phyloP scores from a whole-genome alignment of 768 basidiomycete species.

The Trametes maxima region DNA sequence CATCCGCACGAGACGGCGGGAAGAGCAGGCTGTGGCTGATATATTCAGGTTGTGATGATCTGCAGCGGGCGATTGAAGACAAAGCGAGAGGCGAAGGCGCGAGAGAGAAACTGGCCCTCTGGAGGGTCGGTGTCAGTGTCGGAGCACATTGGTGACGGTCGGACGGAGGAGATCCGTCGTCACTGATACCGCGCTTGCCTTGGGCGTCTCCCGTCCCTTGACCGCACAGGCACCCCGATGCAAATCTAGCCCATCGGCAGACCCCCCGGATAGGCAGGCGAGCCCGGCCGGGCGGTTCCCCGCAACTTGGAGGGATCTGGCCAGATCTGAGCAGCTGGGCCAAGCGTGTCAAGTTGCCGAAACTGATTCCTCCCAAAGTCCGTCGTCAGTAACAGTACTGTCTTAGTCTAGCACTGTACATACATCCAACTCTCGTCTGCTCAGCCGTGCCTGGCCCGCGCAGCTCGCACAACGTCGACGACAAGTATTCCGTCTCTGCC shows the following conservation, averaged over 20 bases:
- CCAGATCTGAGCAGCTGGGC: background rate
- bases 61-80: background rate
- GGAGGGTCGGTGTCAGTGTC: background rate
- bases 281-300: background rate
- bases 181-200: background rate
- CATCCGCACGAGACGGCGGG: too few species aligned
- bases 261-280: background rate
- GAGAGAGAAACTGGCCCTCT: background rate
- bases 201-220: background rate
- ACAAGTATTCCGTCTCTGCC: too few species aligned
- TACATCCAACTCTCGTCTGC: too few species aligned
- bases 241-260: background rate
- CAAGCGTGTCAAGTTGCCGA: background rate
- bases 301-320: slow-evolving; percentile 6
- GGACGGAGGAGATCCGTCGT: background rate
- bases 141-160: too few species aligned
- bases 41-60: background rate
- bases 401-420: too few species aligned
- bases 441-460: too few species aligned
- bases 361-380: too few species aligned
- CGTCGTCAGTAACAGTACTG: too few species aligned
- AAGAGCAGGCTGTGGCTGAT: background rate
- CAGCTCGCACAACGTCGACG: too few species aligned
- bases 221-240: slow-evolving; percentile 10
- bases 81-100: too few species aligned